phyloP scores from a whole-genome alignment of 116 monocot genomes.

The Posidonia oceanica region DNA sequence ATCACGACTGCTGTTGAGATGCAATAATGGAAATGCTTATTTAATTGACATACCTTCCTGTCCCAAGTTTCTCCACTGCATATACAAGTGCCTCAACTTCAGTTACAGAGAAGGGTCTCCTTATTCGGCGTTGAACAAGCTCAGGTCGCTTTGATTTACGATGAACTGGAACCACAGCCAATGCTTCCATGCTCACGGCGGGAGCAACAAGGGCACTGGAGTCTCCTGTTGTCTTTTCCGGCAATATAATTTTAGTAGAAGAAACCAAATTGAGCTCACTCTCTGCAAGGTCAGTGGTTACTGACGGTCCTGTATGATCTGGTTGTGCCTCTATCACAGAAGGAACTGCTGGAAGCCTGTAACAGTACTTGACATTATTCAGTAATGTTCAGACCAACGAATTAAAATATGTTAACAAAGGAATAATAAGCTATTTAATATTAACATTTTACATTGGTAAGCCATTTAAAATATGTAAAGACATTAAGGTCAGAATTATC shows the following conservation, averaged over 20 bases:
- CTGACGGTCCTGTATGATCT: not conserved
- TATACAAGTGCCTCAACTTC: conserved; percentile 91
- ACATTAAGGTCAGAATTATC: too few species aligned
- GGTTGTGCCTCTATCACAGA: conserved; percentile 1
- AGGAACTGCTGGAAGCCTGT: conserved; percentile 13
- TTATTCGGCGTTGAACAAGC: conserved; percentile 44
- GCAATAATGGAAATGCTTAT: too few species aligned
- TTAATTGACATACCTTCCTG: conserved; percentile 48
- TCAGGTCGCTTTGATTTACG: conserved; percentile 44
- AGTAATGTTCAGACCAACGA: too few species aligned
- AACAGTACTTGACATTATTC: not conserved
- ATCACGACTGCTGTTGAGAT: not conserved
- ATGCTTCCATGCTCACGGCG: conserved; percentile 9
- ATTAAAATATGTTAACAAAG: too few species aligned
- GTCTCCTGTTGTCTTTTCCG: conserved; percentile 10
- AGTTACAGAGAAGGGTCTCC: conserved; percentile 77
- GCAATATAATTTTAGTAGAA: not conserved
- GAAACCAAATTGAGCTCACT: conserved; percentile 29
- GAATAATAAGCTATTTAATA: too few species aligned
- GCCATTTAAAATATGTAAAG: too few species aligned
- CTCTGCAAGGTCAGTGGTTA: conserved; percentile 14
- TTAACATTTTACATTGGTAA: too few species aligned
- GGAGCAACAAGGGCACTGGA: conserved; percentile 36
- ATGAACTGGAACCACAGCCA: conserved; percentile 30
- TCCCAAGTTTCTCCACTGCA: conserved; percentile 80